phyloP scores from a whole-genome alignment of 805 yeast species.

The Pichia californica region DNA sequence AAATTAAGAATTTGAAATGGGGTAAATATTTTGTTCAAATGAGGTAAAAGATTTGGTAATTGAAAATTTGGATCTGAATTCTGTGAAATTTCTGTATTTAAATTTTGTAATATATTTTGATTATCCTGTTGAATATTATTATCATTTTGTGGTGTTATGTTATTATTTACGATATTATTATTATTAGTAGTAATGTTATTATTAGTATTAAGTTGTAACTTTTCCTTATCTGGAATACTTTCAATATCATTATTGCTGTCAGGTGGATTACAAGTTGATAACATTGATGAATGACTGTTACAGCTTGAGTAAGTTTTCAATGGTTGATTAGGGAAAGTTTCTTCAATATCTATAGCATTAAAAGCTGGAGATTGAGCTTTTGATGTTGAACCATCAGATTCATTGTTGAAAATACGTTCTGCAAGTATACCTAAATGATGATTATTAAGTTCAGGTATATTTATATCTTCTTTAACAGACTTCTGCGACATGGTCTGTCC shows the following conservation, averaged over 20 bases:
- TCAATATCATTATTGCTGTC: slow-evolving; percentile 1
- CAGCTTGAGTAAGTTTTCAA: no score
- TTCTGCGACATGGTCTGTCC: slow-evolving; percentile 3
- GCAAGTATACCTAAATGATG: background rate
- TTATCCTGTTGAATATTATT: no score
- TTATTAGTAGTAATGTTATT: background rate
- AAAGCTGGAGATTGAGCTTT: background rate
- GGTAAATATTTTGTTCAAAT: no score
- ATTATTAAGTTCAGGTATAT: background rate
- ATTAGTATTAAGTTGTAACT: no score
- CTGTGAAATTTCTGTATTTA: no score
- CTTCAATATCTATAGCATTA: background rate
- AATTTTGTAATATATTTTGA: no score
- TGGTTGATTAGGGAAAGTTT: no score
- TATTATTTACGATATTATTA: no score
- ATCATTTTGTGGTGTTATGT: no score
- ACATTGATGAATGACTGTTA: slow-evolving; percentile 9
- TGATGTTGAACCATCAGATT: background rate
- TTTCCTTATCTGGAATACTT: slow-evolving; percentile 1
- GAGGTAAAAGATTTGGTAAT: no score
- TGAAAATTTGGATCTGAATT: no score
- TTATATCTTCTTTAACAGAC: background rate
- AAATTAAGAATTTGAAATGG: slow-evolving; percentile 12
- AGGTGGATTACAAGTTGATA: background rate
- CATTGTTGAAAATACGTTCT: background rate